A percentile compares a stretch with the other conserved stretches of the same genome.
Conservation (phyloP, 2,329 filamentous ascomycete genomes). For the Magnaporthiopsis rhizophila region DNA sequence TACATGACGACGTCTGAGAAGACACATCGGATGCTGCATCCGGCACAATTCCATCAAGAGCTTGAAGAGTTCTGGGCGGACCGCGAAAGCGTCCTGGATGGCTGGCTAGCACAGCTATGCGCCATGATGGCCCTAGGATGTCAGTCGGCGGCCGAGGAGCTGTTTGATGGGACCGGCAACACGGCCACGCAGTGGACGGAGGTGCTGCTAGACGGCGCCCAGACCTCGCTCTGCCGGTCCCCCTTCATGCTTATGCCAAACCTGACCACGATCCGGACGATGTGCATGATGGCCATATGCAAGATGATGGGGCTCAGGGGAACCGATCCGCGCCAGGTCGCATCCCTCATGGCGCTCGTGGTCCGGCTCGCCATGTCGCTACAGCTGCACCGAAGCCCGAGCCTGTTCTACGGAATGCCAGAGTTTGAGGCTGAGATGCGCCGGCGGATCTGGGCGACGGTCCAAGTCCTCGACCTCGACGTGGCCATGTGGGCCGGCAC, state of each 20-base stretch:
- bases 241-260: constrained; percentile 15
- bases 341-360: constrained; percentile 17
- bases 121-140: constrained; percentile 19
- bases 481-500: constrained; percentile 19
- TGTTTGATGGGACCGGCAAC: constrained; percentile 14
- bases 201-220: constrained; percentile 16
- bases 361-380: constrained; percentile 15
- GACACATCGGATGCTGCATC: constrained; percentile 18
- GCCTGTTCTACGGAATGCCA: constrained; percentile 11
- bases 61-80: constrained; percentile 15
- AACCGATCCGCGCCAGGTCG: constrained; percentile 13
- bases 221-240: constrained; percentile 16
- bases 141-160: constrained; percentile 12
- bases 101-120: constrained; percentile 19
- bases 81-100: constrained; percentile 13
- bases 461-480: constrained; percentile 20
- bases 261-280: constrained; percentile 16
- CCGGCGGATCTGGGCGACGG: constrained; percentile 17
- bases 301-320: constrained; percentile 17
- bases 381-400: constrained; percentile 16
- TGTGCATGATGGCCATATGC: constrained; percentile 18
- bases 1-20: constrained; percentile 19
- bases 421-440: constrained; percentile 16
- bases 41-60: constrained; percentile 15
- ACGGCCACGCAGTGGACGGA: constrained; percentile 15